These are phyloP conservation scores for Dictyostelium citrinum DNA, from an alignment of 78 protist genomes.

Conservation along the genomic window DNA sequence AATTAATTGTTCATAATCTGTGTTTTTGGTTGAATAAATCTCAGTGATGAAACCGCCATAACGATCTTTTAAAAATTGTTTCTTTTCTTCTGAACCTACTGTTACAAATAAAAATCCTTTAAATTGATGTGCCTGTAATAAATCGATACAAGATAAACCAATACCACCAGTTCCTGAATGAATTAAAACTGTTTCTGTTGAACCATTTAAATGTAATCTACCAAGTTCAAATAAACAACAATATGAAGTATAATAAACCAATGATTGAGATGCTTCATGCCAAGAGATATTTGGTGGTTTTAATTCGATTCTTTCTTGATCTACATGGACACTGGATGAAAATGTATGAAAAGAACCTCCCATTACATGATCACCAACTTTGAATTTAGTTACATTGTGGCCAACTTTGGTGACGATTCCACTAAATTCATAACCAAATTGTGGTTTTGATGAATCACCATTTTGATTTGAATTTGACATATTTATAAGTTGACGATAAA, in stretches of 20 bases:
- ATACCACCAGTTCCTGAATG: constrained; percentile 25
- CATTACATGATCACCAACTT: constrained; percentile 22
- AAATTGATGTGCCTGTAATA: not conserved
- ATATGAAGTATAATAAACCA: not conserved
- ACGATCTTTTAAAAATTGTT: not conserved
- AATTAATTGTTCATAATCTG: not conserved
- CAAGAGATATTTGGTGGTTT: not conserved
- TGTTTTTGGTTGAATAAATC: not conserved
- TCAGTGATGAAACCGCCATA: constrained; percentile 20
- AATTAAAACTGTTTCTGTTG: not conserved
- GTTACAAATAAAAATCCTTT: constrained; percentile 1
- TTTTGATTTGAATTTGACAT: not conserved
- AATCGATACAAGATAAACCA: not conserved
- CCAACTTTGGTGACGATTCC: not conserved
- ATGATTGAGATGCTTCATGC: not conserved
- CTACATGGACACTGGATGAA: not conserved
- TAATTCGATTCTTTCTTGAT: not conserved
- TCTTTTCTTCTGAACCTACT: constrained; percentile 20
- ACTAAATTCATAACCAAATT: constrained; percentile 8
- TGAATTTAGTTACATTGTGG: not conserved
- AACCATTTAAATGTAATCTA: not conserved
- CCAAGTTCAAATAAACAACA: not conserved
- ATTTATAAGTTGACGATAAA: not conserved
- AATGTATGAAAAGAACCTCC: not conserved
- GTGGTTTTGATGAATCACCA: not conserved